Evolutionary conservation across 306 rosid genomes (phyloP).

Genomic region (Begonia loranthoides): DNA sequence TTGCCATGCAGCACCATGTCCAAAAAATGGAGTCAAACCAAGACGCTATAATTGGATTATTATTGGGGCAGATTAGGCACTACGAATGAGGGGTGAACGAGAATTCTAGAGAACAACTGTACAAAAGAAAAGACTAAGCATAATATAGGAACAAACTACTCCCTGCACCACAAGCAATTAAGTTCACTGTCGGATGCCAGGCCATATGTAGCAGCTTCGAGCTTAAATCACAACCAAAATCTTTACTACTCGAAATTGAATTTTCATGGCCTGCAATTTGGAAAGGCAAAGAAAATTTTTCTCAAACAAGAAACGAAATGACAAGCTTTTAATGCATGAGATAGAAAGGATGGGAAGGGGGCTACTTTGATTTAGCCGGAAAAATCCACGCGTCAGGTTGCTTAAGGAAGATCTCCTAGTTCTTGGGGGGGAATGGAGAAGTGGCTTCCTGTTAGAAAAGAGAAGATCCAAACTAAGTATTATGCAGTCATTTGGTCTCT

Average conservation of each 20-base stretch:
- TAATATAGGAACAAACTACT: constrained; percentile 41
- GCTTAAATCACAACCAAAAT: constrained; percentile 15
- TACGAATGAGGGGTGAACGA: too few species aligned
- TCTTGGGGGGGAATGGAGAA: constrained; percentile 22
- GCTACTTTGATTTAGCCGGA: constrained; percentile 24
- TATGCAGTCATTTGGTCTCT: neutral
- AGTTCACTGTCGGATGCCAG: constrained; percentile 51
- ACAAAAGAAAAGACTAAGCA: constrained; percentile 18
- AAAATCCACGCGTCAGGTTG: constrained; percentile 36
- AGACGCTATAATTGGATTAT: too few species aligned
- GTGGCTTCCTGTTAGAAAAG: constrained; percentile 20
- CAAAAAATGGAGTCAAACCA: too few species aligned
- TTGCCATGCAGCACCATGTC: too few species aligned
- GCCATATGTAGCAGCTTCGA: constrained; percentile 41
- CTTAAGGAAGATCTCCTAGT: constrained; percentile 41
- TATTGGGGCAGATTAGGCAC: too few species aligned
- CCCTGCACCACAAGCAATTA: constrained; percentile 50
- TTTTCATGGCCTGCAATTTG: constrained; percentile 28
- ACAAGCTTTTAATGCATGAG: too few species aligned
- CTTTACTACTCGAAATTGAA: constrained; percentile 17
- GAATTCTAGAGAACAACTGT: constrained; percentile 4
- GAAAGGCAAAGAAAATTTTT: neutral
- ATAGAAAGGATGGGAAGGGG: neutral
- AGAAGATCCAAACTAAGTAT: neutral
- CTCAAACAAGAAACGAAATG: neutral